These are phyloP conservation scores for Podospora sp. DNA, from an alignment of 495 filamentous ascomycete genomes.

Conservation along the genomic window DNA sequence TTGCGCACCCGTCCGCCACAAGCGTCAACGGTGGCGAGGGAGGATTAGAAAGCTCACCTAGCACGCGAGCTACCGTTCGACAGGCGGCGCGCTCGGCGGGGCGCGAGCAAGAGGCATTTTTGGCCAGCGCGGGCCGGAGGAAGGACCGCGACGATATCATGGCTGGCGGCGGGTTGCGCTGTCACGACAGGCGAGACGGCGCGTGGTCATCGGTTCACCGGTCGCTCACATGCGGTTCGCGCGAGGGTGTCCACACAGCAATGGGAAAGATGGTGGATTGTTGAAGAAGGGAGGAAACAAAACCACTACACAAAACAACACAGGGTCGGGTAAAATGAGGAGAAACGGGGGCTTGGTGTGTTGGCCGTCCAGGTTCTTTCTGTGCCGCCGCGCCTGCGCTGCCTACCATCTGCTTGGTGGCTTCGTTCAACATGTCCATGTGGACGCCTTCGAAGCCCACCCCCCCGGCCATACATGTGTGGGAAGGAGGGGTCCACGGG, in stretches of 20 bases:
- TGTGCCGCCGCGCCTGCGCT: constrained; percentile 11
- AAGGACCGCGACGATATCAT: constrained; percentile 30
- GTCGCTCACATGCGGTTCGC: constrained; percentile 15
- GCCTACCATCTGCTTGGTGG: constrained; percentile 4
- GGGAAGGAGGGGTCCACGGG: constrained; percentile 7
- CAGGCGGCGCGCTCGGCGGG: constrained; percentile 20
- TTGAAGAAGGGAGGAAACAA: not conserved
- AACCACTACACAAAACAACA: constrained; percentile 3
- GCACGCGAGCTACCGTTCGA: constrained; percentile 16
- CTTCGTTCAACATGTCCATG: constrained; percentile 3
- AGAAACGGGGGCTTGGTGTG: constrained; percentile 5
- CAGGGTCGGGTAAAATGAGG: constrained; percentile 10
- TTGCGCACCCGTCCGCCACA: not conserved
- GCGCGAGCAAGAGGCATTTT: constrained; percentile 27
- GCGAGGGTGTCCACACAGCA: not conserved
- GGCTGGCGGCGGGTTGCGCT: constrained; percentile 26
- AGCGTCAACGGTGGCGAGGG: constrained; percentile 23
- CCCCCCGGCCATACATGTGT: constrained; percentile 3
- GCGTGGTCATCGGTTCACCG: constrained; percentile 29
- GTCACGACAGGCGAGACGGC: constrained; percentile 26
- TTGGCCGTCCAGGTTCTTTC: constrained; percentile 14
- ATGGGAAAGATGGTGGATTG: constrained; percentile 5
- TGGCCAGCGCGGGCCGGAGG: constrained; percentile 32
- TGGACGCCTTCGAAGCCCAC: not conserved
- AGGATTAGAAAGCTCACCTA: constrained; percentile 23